Evolutionary conservation across 2,329 filamentous ascomycete genomes (phyloP).

Genomic region (Metarhizium humberi): DNA sequence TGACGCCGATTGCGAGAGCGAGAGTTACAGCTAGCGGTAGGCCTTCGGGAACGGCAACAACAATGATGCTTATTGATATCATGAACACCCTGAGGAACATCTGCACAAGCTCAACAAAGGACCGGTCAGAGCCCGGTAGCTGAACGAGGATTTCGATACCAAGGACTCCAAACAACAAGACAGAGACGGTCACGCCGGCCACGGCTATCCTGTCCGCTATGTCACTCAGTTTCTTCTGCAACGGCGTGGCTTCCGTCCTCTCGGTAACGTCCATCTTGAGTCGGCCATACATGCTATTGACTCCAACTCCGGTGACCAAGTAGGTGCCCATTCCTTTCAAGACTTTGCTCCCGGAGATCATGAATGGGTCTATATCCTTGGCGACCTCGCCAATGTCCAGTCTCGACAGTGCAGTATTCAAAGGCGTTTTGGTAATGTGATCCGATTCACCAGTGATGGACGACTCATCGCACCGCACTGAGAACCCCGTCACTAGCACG

Average conservation of each 20-base stretch:
- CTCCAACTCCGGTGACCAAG: constrained; percentile 44
- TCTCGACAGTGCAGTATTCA: constrained; percentile 21
- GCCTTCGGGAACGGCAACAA: constrained; percentile 59
- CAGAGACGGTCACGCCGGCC: constrained; percentile 52
- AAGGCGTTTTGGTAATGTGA: constrained; percentile 56
- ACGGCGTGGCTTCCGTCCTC: constrained; percentile 41
- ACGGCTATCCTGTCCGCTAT: constrained; percentile 25
- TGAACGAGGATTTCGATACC: constrained; percentile 67
- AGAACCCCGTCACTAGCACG: constrained; percentile 49
- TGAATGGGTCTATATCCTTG: constrained; percentile 52
- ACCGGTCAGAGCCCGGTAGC: constrained; percentile 40
- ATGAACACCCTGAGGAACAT: constrained; percentile 57
- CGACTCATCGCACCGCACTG: constrained; percentile 58
- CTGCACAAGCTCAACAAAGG: constrained; percentile 45
- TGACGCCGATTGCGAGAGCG: constrained; percentile 59
- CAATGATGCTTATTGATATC: constrained; percentile 55
- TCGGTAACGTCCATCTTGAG: constrained; percentile 47
- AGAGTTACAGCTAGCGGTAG: constrained; percentile 58
- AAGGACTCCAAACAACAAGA: constrained; percentile 66
- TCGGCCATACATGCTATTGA: constrained; percentile 43
- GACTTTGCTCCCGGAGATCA: constrained; percentile 47
- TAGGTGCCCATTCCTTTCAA: constrained; percentile 37
- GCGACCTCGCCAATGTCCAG: neutral
- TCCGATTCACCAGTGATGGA: constrained; percentile 68
- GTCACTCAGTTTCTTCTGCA: constrained; percentile 41